Evolutionary conservation across 305 asterid genomes (phyloP).

Genomic region (Petunia hybrid): DNA sequence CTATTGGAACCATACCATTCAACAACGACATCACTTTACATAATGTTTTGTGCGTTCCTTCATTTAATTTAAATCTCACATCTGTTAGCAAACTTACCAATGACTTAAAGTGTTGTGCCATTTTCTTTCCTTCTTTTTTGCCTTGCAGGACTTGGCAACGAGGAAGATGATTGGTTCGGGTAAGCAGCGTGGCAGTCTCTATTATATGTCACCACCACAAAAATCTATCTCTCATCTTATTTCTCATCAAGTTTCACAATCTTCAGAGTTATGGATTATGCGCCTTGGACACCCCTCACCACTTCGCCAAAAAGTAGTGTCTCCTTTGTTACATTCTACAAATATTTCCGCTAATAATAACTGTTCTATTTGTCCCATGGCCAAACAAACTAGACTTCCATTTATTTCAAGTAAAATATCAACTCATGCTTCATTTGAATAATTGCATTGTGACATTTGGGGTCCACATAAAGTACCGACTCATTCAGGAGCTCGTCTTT

Average conservation of each 20-base stretch:
- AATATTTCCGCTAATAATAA: too few species aligned
- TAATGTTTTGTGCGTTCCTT: not conserved
- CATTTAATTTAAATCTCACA: too few species aligned
- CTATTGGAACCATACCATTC: not conserved
- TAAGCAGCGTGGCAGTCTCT: constrained; percentile 2
- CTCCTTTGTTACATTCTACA: too few species aligned
- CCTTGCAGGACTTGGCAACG: constrained; percentile 5
- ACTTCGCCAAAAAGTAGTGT: not conserved
- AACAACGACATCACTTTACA: not conserved
- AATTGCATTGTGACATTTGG: not conserved
- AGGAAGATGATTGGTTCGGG: constrained; percentile 27
- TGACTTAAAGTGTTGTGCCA: too few species aligned
- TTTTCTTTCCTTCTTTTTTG: constrained; percentile 14
- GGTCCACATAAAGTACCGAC: not conserved
- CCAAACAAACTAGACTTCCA: not conserved
- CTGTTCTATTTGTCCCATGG: too few species aligned
- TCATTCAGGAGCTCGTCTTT: not conserved
- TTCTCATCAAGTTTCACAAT: too few species aligned
- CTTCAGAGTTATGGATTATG: too few species aligned
- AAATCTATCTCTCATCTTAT: too few species aligned
- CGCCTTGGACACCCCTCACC: constrained; percentile 29
- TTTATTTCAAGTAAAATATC: not conserved
- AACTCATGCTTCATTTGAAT: not conserved
- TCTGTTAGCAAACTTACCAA: not conserved
- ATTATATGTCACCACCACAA: constrained; percentile 12